Conservation (phyloP, 2,329 filamentous ascomycete species). For the Cryphonectria carpinicola region DNA sequence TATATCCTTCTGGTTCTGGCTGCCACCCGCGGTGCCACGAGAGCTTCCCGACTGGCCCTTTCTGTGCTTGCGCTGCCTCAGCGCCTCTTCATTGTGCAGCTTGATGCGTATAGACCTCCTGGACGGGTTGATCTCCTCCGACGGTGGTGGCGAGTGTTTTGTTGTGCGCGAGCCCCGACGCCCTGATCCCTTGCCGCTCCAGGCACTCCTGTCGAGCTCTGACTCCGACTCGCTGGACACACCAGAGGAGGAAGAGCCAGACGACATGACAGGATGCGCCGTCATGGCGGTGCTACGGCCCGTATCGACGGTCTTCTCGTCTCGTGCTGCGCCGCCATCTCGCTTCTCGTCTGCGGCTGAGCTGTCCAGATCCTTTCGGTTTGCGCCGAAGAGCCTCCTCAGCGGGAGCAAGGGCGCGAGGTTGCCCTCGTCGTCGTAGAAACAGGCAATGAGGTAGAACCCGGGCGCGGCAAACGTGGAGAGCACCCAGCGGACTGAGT, state of each 20-base stretch:
- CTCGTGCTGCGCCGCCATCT: constrained; percentile 28
- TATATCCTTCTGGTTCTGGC: constrained; percentile 52
- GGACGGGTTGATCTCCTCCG: constrained; percentile 68
- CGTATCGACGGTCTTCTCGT: constrained; percentile 30
- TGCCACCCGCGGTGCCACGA: constrained; percentile 44
- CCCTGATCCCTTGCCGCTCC: constrained; percentile 36
- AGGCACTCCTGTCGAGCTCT: constrained; percentile 48
- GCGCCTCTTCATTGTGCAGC: constrained; percentile 77
- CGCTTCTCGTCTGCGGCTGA: constrained; percentile 49
- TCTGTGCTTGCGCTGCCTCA: constrained; percentile 73
- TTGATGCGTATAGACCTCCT: constrained; percentile 90
- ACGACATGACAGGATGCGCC: constrained; percentile 41
- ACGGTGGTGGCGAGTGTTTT: constrained; percentile 59
- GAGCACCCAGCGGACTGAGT: constrained; percentile 77
- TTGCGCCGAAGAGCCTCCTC: constrained; percentile 62
- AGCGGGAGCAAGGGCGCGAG: constrained; percentile 81
- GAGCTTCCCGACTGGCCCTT: constrained; percentile 58
- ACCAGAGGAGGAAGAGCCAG: constrained; percentile 63
- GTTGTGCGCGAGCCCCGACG: constrained; percentile 66
- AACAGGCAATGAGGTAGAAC: constrained; percentile 79
- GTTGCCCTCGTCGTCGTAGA: constrained; percentile 78
- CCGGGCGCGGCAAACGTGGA: constrained; percentile 79
- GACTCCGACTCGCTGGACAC: constrained; percentile 74
- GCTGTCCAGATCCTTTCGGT: constrained; percentile 50
- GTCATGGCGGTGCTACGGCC: constrained; percentile 29